Conservation (phyloP, 2,329 filamentous ascomycete species). For the Penicillium sclerotiorum region DNA sequence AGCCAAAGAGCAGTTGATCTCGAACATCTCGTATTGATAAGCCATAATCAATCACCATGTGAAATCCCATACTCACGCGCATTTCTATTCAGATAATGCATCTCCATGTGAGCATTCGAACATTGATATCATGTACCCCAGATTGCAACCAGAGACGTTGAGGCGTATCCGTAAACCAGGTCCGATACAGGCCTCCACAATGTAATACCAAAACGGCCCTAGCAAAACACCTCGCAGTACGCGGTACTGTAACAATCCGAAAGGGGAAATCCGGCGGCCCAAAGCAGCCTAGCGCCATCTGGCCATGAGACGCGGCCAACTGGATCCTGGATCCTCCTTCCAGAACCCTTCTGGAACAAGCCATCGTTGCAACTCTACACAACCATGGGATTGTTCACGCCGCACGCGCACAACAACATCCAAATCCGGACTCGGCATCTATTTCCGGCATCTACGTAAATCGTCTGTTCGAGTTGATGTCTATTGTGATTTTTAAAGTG, state of each 20-base stretch:
- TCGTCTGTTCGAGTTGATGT: no score
- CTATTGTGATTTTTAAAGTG: no score
- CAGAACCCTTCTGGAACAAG: constrained; percentile 26
- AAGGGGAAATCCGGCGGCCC: background rate
- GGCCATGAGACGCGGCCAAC: constrained; percentile 7
- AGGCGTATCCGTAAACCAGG: background rate
- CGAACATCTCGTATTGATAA: no score
- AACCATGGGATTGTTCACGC: constrained; percentile 18
- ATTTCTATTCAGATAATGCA: no score
- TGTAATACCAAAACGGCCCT: constrained; percentile 16
- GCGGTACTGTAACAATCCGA: constrained; percentile 9
- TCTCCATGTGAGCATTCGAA: no score
- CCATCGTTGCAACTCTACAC: constrained; percentile 8
- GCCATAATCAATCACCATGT: no score
- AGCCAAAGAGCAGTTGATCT: no score
- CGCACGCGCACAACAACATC: constrained; percentile 7
- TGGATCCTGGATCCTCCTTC: constrained; percentile 27
- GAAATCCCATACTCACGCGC: no score
- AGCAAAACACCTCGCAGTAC: no score
- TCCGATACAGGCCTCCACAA: constrained; percentile 4
- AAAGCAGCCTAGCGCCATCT: constrained; percentile 6
- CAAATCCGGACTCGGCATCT: constrained; percentile 10
- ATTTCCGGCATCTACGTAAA: no score
- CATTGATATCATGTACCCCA: background rate
- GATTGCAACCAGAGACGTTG: background rate